Conservation (phyloP, 371 early-diverging fungal genomes). For the Chytridium lagenaria region DNA sequence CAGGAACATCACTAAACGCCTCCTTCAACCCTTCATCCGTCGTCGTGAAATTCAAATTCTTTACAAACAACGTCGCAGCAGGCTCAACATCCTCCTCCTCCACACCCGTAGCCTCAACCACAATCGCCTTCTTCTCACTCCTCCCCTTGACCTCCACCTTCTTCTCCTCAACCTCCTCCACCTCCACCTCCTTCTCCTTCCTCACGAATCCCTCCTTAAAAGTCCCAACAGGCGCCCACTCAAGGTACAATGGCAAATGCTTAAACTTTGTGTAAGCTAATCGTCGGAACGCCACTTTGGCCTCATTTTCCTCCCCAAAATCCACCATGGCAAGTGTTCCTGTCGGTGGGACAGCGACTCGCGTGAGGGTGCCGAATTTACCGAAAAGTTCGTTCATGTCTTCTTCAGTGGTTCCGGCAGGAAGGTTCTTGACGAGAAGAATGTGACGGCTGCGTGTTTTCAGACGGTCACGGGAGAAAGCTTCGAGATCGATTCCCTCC, state of each 20-base stretch:
- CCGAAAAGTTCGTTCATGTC: constrained; percentile 83
- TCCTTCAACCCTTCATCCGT: constrained; percentile 74
- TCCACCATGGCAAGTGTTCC: constrained; percentile 94
- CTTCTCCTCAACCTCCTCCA: constrained; percentile 10
- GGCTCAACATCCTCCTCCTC: constrained; percentile 46
- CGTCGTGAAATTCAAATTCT: constrained; percentile 92
- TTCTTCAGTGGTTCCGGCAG: constrained; percentile 78
- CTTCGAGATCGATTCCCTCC: constrained; percentile 80
- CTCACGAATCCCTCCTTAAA: constrained; percentile 73
- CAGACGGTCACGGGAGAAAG: constrained; percentile 62
- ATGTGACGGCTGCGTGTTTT: constrained; percentile 86
- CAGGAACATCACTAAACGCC: constrained; percentile 72
- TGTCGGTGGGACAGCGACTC: constrained; percentile 92
- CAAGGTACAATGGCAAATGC: constrained; percentile 88
- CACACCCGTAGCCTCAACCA: constrained; percentile 1
- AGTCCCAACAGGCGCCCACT: constrained; percentile 88
- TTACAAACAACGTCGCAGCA: constrained; percentile 84
- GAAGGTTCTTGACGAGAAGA: constrained; percentile 94
- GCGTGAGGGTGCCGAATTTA: constrained; percentile 84
- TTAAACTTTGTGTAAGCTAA: constrained; percentile 92
- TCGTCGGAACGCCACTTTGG: constrained; percentile 85
- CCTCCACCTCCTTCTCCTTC: constrained; percentile 21
- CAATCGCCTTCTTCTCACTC: background rate
- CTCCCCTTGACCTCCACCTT: constrained; percentile 28
- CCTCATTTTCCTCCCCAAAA: constrained; percentile 86